Conservation (phyloP, 257 asterid genomes). For the Penstemon newberryi region DNA sequence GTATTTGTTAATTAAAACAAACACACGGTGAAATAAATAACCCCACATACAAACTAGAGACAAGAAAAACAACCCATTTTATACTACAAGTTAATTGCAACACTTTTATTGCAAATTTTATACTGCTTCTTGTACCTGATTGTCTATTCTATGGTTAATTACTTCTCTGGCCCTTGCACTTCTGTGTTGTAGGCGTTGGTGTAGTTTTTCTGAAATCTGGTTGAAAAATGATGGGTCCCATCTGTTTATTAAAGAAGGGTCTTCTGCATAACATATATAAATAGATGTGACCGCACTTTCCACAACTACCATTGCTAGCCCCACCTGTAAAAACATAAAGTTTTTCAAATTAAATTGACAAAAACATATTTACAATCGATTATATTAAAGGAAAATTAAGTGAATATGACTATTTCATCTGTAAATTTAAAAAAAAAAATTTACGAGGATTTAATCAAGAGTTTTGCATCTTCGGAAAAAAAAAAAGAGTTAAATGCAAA, state of each 20-base stretch:
- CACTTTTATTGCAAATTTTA: conserved; percentile 10
- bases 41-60: no score
- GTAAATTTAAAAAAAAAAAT: no score
- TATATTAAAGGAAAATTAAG: no score
- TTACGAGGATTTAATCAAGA: no score
- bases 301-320: conserved; percentile 88
- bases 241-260: conserved; percentile 71
- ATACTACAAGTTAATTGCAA: conserved; percentile 22
- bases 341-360: no score
- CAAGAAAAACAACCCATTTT: conserved; percentile 4
- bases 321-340: conserved; percentile 52
- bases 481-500: no score
- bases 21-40: no score
- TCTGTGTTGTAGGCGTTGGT: conserved; percentile 89
- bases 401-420: no score
- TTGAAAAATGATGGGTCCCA: conserved; percentile 82
- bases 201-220: conserved; percentile 77
- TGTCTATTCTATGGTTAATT: conserved; percentile 52
- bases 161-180: conserved; percentile 78
- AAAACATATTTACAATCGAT: no score
- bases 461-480: no score
- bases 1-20: no score
- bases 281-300: conserved; percentile 98
- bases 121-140: conserved; percentile 49
- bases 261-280: conserved; percentile 87